Percentiles rank a stretch among this genome's conserved stretches.
These are phyloP conservation scores for Passalora sequoiae DNA, from an alignment of 2,329 filamentous ascomycete genomes.

Conservation along the genomic window DNA sequence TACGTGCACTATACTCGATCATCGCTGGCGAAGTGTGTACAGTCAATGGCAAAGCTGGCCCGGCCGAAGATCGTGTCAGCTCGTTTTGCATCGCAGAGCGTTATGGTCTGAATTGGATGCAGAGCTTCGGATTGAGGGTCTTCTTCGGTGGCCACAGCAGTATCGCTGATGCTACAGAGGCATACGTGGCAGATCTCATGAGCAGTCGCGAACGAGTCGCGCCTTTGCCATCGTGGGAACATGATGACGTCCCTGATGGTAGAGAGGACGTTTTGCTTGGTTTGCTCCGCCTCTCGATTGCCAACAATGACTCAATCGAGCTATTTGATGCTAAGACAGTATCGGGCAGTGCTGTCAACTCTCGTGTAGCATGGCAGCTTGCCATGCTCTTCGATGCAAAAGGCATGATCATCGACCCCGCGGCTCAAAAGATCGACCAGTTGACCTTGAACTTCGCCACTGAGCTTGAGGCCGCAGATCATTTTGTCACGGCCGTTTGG, in stretches of 20 bases:
- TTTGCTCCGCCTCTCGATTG: constrained; percentile 61
- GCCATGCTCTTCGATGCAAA: constrained; percentile 51
- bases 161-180: constrained; percentile 65
- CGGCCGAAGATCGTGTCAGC: constrained; percentile 72
- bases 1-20: constrained; percentile 84
- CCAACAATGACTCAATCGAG: constrained; percentile 53
- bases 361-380: constrained; percentile 79
- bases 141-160: constrained; percentile 74
- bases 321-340: constrained; percentile 72
- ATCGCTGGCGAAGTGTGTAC: constrained; percentile 81
- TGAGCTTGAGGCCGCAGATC: constrained; percentile 29
- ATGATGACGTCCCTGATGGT: constrained; percentile 36
- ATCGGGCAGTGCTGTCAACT: constrained; percentile 67
- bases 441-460: constrained; percentile 51
- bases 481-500: constrained; percentile 28
- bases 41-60: constrained; percentile 66
- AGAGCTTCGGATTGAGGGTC: constrained; percentile 82
- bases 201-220: constrained; percentile 63
- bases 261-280: constrained; percentile 82
- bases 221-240: constrained; percentile 61
- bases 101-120: constrained; percentile 87
- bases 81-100: constrained; percentile 77
- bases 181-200: constrained; percentile 68
- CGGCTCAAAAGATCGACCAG: constrained; percentile 52
- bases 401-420: constrained; percentile 21